Base-by-base conservation (phyloP, 2,329 filamentous ascomycete genomes). In the Trichoderma simmonsii region DNA sequence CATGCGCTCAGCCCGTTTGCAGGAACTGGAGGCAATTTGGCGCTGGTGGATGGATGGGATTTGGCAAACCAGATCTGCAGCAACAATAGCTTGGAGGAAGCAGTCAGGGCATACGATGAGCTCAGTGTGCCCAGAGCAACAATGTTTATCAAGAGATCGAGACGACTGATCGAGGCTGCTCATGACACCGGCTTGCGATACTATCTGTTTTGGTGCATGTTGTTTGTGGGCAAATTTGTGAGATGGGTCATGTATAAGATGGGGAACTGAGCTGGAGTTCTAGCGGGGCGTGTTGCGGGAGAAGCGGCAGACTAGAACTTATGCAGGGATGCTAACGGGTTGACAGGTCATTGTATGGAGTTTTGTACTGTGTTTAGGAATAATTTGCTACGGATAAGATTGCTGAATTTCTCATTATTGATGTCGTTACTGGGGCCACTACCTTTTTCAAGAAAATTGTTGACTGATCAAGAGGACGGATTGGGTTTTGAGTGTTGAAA, bases 1-100 rank as follows among this genome's bases (percentile, higher is more conserved):
- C 85, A 87, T 74, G 85, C 85, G 1, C 79, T 86, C 6, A 85
- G 80, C 66, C 83, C 85, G 0, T 87, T 86, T 77, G 83, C 85
- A 6, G 84, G 85, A 0, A 84, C 81, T 70, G 85, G 86, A 0
- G 85, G 84, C 0, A 86, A 86, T 73, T 75, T 86, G 71, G 85
- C 84, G 3, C 72, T 86, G 30, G 82, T 79, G 68, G 85, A 87
- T 74, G 85, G 79, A 0, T 85, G 82, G 80, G 83, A 86, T 62
- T 85, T 85, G n/a, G 85, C 83, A 3, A 77, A 82, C 65, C 77
- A 82, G 57, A 73, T 86, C 1, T 82, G 79, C 54, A 72, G 71
- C 9, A 26, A 26, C 26, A 26, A 4, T 26, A 75, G 73, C 14
- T 70, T 82, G 15, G 75, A 76, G 15, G 72, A 73, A 4, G 81